These are phyloP conservation scores for Candida maltosa DNA, from an alignment of 805 yeast genomes.

Conservation along the genomic window DNA sequence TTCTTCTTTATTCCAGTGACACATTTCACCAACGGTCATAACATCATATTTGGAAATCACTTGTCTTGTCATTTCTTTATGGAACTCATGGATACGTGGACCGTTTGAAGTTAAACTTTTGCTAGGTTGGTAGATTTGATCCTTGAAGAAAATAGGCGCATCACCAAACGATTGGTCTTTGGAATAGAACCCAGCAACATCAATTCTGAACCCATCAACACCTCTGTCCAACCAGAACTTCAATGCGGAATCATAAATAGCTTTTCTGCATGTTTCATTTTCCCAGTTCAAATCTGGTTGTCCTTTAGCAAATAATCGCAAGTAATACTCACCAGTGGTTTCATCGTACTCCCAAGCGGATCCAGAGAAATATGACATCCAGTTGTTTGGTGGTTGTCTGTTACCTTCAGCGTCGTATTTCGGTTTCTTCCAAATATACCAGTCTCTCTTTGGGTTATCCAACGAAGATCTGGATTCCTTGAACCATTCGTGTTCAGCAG, in stretches of 20 bases:
- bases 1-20: slow-evolving; percentile 38
- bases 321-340: slow-evolving; percentile 50
- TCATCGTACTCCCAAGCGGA: slow-evolving; percentile 59
- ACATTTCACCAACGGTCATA: slow-evolving; percentile 59
- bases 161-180: slow-evolving; percentile 45
- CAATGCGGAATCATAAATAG: slow-evolving; percentile 46
- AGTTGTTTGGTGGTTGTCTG: slow-evolving; percentile 55
- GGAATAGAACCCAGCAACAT: slow-evolving; percentile 51
- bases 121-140: slow-evolving; percentile 38
- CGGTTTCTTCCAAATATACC: slow-evolving; percentile 58
- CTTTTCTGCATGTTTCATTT: slow-evolving; percentile 33
- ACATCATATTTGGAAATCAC: slow-evolving; percentile 47
- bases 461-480: slow-evolving; percentile 50
- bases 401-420: slow-evolving; percentile 44
- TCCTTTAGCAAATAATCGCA: slow-evolving; percentile 48
- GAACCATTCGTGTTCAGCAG: slow-evolving; percentile 57
- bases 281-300: slow-evolving; percentile 69
- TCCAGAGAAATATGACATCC: slow-evolving; percentile 52
- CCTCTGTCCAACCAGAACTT: slow-evolving; percentile 56
- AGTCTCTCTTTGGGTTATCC: slow-evolving; percentile 55
- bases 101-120: slow-evolving; percentile 36
- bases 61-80: slow-evolving; percentile 46
- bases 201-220: slow-evolving; percentile 58
- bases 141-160: slow-evolving; percentile 45
- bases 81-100: slow-evolving; percentile 57